Base-by-base conservation (phyloP, 1,284 basidiomycete genomes). In the Exobasidium cylindrosporum region DNA sequence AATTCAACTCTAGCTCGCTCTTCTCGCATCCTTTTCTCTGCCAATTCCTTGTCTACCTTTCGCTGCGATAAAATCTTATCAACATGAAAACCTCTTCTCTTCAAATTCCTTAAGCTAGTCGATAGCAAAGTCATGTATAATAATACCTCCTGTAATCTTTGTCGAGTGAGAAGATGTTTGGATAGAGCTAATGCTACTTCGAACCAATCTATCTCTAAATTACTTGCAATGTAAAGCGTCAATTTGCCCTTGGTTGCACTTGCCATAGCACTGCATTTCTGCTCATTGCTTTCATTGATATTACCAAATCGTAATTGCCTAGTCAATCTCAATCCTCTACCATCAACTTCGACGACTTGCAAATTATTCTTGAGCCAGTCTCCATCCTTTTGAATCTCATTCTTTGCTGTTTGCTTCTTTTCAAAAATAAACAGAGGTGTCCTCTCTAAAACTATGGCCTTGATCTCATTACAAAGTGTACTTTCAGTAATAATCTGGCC, bases 61-160 rank as follows among this genome's bases (percentile, higher is more conserved):
- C 94, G 90, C 70, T 92, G 89, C 64, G 88, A 88, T 57, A 97
- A 82, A 62, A 97, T 95, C 56, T 94, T 86, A 77, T 97, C 93
- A 57, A 97, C 93, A 89, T 73, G 62, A 58, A 76, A 68, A 3
- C 92, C 92, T 65, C 94, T 84, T 60, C 93, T 84, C 77, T 88
- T 89, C 59, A 98, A 82, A 1, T 90, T 87, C 65, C 87, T 85
- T 50, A 97, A 82, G 62, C 94, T 90, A 0, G 93, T 96, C 0
- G 91, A 91, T 11, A 98, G 84, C 52, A 98, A 91, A 0, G 92
- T 95, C 87, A 91, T 91, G 73, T 96, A 89, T 13, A 97, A 80
- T 6, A 97, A 65, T 44, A 79, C 73, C 55, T 79, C 77, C 45
- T 73, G 76, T 47, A 79, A 57, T 29, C 69, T 66, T 58, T 78